These are phyloP conservation scores for Psilocybe mexicana DNA, from an alignment of 1,284 basidiomycete genomes.

Conservation along the genomic window DNA sequence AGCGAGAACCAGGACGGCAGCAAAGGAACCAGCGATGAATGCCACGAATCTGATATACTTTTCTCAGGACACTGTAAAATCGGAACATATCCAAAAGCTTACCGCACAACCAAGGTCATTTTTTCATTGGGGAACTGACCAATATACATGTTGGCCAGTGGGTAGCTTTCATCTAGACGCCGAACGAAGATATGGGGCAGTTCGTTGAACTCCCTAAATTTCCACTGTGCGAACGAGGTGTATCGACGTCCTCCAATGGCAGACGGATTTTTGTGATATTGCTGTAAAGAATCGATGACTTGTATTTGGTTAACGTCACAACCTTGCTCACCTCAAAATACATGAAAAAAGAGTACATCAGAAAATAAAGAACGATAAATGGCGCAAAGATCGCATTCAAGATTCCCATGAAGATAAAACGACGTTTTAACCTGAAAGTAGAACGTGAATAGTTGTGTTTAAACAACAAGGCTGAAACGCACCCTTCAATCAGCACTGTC, in stretches of 20 bases:
- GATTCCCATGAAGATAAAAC: slow-evolving; percentile 96
- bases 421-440: slow-evolving; percentile 64
- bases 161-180: slow-evolving; percentile 86
- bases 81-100: slow-evolving; percentile 24
- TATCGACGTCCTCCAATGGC: slow-evolving; percentile 91
- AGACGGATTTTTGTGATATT: slow-evolving; percentile 98
- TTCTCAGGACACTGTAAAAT: not conserved
- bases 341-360: slow-evolving; percentile 99
- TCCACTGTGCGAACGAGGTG: slow-evolving; percentile 96
- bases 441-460: not conserved
- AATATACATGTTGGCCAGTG: slow-evolving; percentile 91
- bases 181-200: slow-evolving; percentile 90
- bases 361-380: slow-evolving; percentile 94
- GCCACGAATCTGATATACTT: slow-evolving; percentile 75
- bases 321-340: slow-evolving; percentile 84
- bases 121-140: slow-evolving; percentile 98
- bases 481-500: slow-evolving; percentile 82
- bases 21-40: slow-evolving; percentile 95
- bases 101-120: slow-evolving; percentile 87
- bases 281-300: slow-evolving; percentile 46
- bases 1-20: slow-evolving; percentile 88
- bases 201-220: slow-evolving; percentile 99
- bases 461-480: slow-evolving; percentile 6
- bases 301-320: too few relatives aligned
- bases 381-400: slow-evolving; percentile 95